Base-by-base conservation (phyloP, 331 rosid species). In the Quercus tomentella region DNA sequence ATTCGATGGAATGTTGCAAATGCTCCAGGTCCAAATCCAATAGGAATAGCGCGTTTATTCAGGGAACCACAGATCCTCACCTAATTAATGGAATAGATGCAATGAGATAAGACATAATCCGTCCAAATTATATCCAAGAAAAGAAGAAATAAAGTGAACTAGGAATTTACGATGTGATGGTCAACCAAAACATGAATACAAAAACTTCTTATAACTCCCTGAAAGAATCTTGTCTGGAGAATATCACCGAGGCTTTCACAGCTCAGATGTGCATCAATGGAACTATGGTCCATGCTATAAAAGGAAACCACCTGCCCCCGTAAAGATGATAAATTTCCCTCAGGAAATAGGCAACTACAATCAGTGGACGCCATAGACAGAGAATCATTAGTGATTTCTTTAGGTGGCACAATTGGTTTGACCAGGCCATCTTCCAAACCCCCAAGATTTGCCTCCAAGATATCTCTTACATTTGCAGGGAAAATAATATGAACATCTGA, bases 21-120 rank as follows among this genome's bases (percentile, higher is more conserved):
- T 66, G 87, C 91, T 72, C 96, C 97, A 85, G 88, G 89, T 86
- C 97, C 94, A 30, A 95, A 89, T 51, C 99, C 99, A 62, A 84
- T 85, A 56, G 99, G 99, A 41, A 89, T 84, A 55, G 78, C 81
- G 77, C 43, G 56, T 62, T 83, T 83, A 35, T 80, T 79, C 72
- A 62, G 73, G 35, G 86, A 86, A 82, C 94, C 89, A 81, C 74
- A 86, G 79, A 95, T 78, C 78, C 58, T 91, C 81, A 87, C 97
- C 98, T 95, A 74, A 82, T 49, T 77, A 76, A 83, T 76, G 17
- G 21, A 72, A 66, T 70, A 20, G 26, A 70, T 37, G 63, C 82
- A 76, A 82, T 70, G 73, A 73, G 82, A 21, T 26, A 71, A 20
- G 28, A 65, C 20, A 49, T 33, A 77, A 66, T 79, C 22, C 26